Evolutionary conservation across 768 basidiomycete genomes (phyloP).

Genomic region (Daedaleopsis sinensis): DNA sequence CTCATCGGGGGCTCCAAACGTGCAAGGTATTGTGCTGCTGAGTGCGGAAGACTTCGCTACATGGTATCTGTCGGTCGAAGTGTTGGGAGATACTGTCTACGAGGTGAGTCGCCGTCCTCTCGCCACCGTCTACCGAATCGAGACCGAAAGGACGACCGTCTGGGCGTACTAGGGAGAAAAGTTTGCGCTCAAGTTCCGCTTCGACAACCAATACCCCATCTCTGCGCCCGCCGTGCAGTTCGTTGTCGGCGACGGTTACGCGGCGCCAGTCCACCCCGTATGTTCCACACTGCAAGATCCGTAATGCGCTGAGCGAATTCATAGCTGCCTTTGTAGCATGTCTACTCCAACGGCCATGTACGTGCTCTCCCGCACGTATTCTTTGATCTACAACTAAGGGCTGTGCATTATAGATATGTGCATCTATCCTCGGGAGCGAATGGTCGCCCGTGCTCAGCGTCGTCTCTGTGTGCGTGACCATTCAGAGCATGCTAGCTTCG

Average conservation of each 20-base stretch:
- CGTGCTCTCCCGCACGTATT: constrained; percentile 7
- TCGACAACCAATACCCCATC: constrained; percentile 83
- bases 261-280: constrained; percentile 83
- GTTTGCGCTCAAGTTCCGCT: constrained; percentile 80
- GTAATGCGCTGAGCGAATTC: too few relatives aligned
- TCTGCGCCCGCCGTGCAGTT: constrained; percentile 89
- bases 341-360: constrained; percentile 88
- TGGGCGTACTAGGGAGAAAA: constrained; percentile 64
- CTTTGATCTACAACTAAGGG: background rate
- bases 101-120: constrained; percentile 45
- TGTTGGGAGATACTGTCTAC: constrained; percentile 84
- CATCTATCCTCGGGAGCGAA: constrained; percentile 85
- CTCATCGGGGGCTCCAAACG: background rate
- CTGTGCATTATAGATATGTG: constrained; percentile 67
- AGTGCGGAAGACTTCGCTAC: constrained; percentile 76
- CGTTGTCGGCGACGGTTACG: constrained; percentile 61
- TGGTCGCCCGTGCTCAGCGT: constrained; percentile 92
- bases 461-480: constrained; percentile 77
- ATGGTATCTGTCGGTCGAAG: constrained; percentile 81
- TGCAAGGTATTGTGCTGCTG: constrained; percentile 68
- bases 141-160: too few relatives aligned
- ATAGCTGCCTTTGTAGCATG: constrained; percentile 51
- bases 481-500: constrained; percentile 92
- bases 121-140: too few relatives aligned
- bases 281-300: constrained; percentile 29